Base-by-base conservation (phyloP, 345 rosid genomes). In the Schrenkiella parvula region DNA sequence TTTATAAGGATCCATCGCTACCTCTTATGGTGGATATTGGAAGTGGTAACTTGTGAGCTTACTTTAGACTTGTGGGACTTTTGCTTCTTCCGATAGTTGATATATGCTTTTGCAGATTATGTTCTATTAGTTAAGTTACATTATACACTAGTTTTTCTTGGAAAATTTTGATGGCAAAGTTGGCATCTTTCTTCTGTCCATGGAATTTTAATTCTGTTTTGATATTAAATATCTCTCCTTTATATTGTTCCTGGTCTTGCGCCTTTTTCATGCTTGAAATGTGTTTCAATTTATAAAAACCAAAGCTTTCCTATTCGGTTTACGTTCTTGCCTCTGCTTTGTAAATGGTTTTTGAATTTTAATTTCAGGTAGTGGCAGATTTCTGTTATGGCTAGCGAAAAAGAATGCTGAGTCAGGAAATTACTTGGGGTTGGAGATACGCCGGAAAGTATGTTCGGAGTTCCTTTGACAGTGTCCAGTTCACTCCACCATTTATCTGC, bases 21-120 rank as follows among this genome's bases (percentile, higher is more conserved):
- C 98, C 96, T 9, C 84, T 93, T 28, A 91, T 89, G 96, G 89
- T 93, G 80, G 98, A 93, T 84, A 88, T 93, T 82, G 98, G 98
- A 73, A 74, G 98, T 67, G 97, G 97, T 90, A 86, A 78, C 63
- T 25, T 76, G 80, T 76, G 80, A 76, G 80, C 71, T 64, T 70
- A 55, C 80, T 55, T 37, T 18, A 35, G 35, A 44, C 71, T 55
- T 53, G 8, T 44, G 71, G 25, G 34, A n/a, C 21, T 69, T 42
- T 0, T 35, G 12, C 29, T 51, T 50, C 13, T 58, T 34, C 55
- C 6, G 22, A 31, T 14, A 31, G 13, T 44, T 58, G 43, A 32
- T 35, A 35, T 54, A 10, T 61, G 43, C 43, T 37, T 17, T 43
- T 17, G 39, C 15, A 29, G 25, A 17, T 25, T 11, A 0, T 53